A percentile compares a stretch with the other conserved stretches of the same genome.
Conservation (phyloP, 805 yeast genomes). For the Metschnikowia borealis region DNA sequence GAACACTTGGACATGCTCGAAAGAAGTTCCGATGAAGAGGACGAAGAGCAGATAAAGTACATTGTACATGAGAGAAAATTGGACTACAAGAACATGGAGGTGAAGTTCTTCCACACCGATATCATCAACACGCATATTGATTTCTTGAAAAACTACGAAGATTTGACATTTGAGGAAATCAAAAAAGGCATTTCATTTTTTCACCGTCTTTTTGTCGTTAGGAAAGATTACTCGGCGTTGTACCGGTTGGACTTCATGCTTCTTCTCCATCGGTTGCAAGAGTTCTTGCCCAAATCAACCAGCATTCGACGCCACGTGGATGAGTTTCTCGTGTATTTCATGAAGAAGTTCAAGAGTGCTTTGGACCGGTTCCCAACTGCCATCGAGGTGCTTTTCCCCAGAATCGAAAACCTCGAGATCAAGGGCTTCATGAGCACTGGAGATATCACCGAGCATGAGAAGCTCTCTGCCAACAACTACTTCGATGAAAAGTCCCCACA, state of each 20-base stretch:
- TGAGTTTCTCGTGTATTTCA: slow-evolving; percentile 60
- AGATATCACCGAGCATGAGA: slow-evolving; percentile 32
- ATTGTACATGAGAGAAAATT: slow-evolving; percentile 45
- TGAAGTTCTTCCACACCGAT: slow-evolving; percentile 51
- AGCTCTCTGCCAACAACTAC: slow-evolving; percentile 10
- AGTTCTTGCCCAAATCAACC: slow-evolving; percentile 45
- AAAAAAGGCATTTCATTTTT: slow-evolving; percentile 65
- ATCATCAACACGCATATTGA: slow-evolving; percentile 65
- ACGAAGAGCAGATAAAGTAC: slow-evolving; percentile 28
- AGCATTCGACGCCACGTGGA: slow-evolving; percentile 56
- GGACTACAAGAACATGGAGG: slow-evolving; percentile 38
- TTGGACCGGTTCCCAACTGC: slow-evolving; percentile 48
- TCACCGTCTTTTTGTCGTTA: slow-evolving; percentile 59
- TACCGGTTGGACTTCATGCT: slow-evolving; percentile 73
- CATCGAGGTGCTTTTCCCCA: slow-evolving; percentile 67
- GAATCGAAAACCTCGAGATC: slow-evolving; percentile 44
- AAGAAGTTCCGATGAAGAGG: slow-evolving; percentile 24
- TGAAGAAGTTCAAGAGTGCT: slow-evolving; percentile 53
- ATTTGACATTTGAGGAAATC: slow-evolving; percentile 56
- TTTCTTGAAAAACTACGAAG: slow-evolving; percentile 57
- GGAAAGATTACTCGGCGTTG: slow-evolving; percentile 55
- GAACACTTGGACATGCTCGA: slow-evolving; percentile 17
- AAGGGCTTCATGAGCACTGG: slow-evolving; percentile 59
- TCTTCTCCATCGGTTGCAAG: slow-evolving; percentile 46
- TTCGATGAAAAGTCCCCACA: slow-evolving; percentile 16